phyloP scores from a whole-genome alignment of 1,284 basidiomycete genomes.

The Austroboletus niveus region DNA sequence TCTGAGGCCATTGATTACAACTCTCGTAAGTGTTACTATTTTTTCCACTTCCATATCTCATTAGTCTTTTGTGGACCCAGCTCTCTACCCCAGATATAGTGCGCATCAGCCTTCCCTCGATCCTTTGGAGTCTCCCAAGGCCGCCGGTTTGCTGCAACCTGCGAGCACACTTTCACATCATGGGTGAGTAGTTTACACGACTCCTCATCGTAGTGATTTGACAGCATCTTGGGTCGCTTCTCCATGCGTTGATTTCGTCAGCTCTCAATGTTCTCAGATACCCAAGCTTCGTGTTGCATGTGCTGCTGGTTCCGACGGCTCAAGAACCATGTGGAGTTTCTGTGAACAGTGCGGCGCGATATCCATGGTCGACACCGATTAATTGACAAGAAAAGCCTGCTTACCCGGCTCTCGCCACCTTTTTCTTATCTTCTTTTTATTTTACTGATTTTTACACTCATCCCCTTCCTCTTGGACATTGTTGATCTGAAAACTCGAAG shows the following conservation, averaged over 20 bases:
- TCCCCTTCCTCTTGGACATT: slow-evolving; percentile 21
- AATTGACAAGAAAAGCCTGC: slow-evolving; percentile 14
- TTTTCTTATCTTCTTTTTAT: slow-evolving; percentile 34
- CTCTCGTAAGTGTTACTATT: slow-evolving; percentile 34
- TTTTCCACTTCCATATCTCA: background rate
- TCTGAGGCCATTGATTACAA: slow-evolving; percentile 37
- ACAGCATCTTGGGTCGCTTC: slow-evolving; percentile 5
- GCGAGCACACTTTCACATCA: slow-evolving; percentile 62
- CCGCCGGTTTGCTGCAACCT: slow-evolving; percentile 68
- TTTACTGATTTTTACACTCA: slow-evolving; percentile 32
- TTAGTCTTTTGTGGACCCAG: slow-evolving; percentile 27
- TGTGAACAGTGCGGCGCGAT: slow-evolving; percentile 85
- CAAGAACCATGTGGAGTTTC: slow-evolving; percentile 80
- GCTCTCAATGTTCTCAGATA: slow-evolving; percentile 70
- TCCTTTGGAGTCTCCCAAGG: slow-evolving; percentile 40
- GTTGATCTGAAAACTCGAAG: slow-evolving; percentile 27
- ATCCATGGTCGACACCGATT: slow-evolving; percentile 79
- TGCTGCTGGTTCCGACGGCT: slow-evolving; percentile 55
- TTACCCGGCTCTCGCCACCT: slow-evolving; percentile 7
- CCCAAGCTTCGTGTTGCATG: slow-evolving; percentile 72
- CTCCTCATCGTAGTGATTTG: slow-evolving; percentile 8
- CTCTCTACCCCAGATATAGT: slow-evolving; percentile 61
- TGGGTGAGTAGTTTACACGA: slow-evolving; percentile 52
- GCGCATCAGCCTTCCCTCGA: slow-evolving; percentile 56
- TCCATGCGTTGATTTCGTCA: slow-evolving; percentile 28